Evolutionary conservation across 2,329 filamentous ascomycete species (phyloP).

Genomic region (Curvularia spicifera): DNA sequence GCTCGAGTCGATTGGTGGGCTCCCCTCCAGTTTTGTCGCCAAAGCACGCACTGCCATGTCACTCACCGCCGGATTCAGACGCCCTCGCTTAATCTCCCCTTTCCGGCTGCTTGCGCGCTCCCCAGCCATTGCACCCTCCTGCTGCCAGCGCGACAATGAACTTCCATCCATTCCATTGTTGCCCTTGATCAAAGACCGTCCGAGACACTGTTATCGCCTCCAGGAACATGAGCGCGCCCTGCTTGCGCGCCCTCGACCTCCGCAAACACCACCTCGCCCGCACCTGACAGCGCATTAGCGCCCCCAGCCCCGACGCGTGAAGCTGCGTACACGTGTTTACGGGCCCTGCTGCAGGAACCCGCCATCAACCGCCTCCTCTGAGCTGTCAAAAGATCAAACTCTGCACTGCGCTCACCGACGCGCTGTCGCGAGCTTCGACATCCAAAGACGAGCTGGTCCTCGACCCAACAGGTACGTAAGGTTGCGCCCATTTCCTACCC

Average conservation of each 20-base stretch:
- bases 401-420: slow-evolving; percentile 6
- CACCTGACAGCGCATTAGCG: slow-evolving; percentile 18
- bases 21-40: too few relatives aligned
- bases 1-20: too few relatives aligned
- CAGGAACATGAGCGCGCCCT: slow-evolving; percentile 29
- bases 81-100: slow-evolving; percentile 20
- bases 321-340: slow-evolving; percentile 36
- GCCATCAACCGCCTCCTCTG: slow-evolving; percentile 18
- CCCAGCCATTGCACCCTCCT: slow-evolving; percentile 14
- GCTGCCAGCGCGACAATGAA: slow-evolving; percentile 26
- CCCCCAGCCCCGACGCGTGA: slow-evolving; percentile 35
- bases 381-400: slow-evolving; percentile 19
- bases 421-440: neutral
- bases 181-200: slow-evolving; percentile 17
- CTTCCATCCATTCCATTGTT: slow-evolving; percentile 22
- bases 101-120: slow-evolving; percentile 20
- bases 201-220: slow-evolving; percentile 5
- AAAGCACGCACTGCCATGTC: slow-evolving; percentile 9
- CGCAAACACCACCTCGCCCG: slow-evolving; percentile 13
- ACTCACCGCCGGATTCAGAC: slow-evolving; percentile 20
- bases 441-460: slow-evolving; percentile 2
- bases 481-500: slow-evolving; percentile 13
- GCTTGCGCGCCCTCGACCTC: slow-evolving; percentile 15
- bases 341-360: slow-evolving; percentile 20
- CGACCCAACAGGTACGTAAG: slow-evolving; percentile 16